A percentile compares a stretch with the other conserved stretches of the same genome.
These are phyloP conservation scores for Parathielavia hyrcaniae DNA, from an alignment of 495 filamentous ascomycete genomes.

Conservation along the genomic window DNA sequence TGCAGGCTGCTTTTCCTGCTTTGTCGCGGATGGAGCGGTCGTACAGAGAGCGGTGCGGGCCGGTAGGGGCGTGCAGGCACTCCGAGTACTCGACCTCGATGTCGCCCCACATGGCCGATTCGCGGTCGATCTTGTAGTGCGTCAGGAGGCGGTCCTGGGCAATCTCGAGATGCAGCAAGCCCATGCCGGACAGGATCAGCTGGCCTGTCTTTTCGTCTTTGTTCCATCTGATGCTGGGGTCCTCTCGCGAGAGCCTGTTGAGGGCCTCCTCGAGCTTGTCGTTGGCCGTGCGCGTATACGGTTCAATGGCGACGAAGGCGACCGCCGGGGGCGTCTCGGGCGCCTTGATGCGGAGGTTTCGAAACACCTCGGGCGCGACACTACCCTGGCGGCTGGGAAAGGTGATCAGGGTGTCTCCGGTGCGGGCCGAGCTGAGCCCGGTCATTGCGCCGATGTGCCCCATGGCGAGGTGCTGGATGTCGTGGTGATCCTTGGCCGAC, in stretches of 20 bases:
- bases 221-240: slow-evolving; percentile 83
- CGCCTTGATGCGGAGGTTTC: slow-evolving; percentile 74
- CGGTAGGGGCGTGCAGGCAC: slow-evolving; percentile 51
- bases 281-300: slow-evolving; percentile 68
- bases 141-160: slow-evolving; percentile 79
- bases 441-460: slow-evolving; percentile 96
- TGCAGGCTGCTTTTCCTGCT: slow-evolving; percentile 68
- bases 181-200: slow-evolving; percentile 92
- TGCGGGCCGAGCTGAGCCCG: slow-evolving; percentile 82
- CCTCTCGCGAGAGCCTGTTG: slow-evolving; percentile 74
- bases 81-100: slow-evolving; percentile 97
- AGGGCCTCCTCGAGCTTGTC: slow-evolving; percentile 73
- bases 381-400: slow-evolving; percentile 48
- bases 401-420: slow-evolving; percentile 83
- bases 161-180: slow-evolving; percentile 95
- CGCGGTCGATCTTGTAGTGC: slow-evolving; percentile 73
- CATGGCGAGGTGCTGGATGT: slow-evolving; percentile 68
- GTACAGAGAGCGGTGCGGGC: slow-evolving; percentile 54
- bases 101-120: slow-evolving; percentile 69
- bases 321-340: slow-evolving; percentile 89
- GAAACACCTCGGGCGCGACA: slow-evolving; percentile 54
- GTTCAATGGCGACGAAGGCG: slow-evolving; percentile 90
- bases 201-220: slow-evolving; percentile 88
- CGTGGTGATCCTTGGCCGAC: slow-evolving; percentile 82
- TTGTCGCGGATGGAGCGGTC: slow-evolving; percentile 77